Base-by-base conservation (phyloP, 73 alveolate genomes). In the Paramecium tetraurelia region DNA sequence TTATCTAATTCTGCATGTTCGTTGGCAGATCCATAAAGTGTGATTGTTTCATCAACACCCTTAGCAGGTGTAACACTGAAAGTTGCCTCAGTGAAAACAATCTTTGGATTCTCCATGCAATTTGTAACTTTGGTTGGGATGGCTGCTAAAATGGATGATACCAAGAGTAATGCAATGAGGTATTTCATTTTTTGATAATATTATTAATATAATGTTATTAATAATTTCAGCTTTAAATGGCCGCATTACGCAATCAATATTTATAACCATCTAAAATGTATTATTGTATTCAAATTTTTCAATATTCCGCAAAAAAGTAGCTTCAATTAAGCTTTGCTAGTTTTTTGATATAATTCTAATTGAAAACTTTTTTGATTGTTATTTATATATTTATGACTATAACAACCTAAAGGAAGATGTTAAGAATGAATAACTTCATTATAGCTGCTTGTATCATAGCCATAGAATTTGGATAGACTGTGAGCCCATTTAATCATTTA, bases 31-130 rank as follows among this genome's bases (percentile, higher is more conserved):
- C 90, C 90, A 35, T 80, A 80, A 12, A 80, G 43, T 18, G 90
- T 44, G 9, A 80, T 80, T 5, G 77, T 80, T 35, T 80, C 90
- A 80, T 80, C 75, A 2, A 80, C 90, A 4, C 90, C 90, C 7
- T 80, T 80, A 14, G 70, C 72, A 44, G 90, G 90, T 4, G 31
- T 24, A 24, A 80, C 90, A 27, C 76, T 44, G 38, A 43, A 80
- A 0, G 90, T 80, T 3, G 90, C 90, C 20, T 21, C 70, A 0
- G 46, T 41, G 35, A 40, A 80, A 3, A 43, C 75, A 40, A 80
- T 8, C 75, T 80, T 80, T 10, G 46, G 43, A 12, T 41, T 14
- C 8, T 20, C 29, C 43, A 33, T 48, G 33, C 90, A 80, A 35
- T 80, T 80, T 2, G 43, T 80, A 20, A 80, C 90, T 41, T 33